Evolutionary conservation across 345 rosid genomes (phyloP), one percentile per base, ranked within the genome.

Genomic region (Physaria fendleri): DNA sequence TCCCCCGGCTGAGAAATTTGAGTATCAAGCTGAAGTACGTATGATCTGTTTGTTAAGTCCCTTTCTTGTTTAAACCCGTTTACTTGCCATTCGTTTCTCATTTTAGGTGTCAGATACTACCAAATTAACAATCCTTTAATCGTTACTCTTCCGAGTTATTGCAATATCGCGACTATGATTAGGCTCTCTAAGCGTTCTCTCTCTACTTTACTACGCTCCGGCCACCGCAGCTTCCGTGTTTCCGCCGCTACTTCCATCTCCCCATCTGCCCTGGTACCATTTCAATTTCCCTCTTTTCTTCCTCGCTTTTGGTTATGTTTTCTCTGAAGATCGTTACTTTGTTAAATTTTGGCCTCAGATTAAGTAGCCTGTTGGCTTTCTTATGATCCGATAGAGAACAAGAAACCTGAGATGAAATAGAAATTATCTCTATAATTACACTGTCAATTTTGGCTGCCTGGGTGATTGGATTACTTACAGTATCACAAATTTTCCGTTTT

Each of bases 1-100:
- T 37, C 76, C 85, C 6, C 75, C 80, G 0, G 77, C 78, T 16
- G 92, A 93, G 78, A 89, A 85, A 71, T 79, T 76, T 17, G 96
- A 93, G 78, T 93, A 93, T 72, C 99, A 93, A 76, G 99, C 99
- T 9, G 99, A 93, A 81, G 99, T 87, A 65, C 13, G 70, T 53
- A 5, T 32, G 4, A n/a, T n/a, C n/a, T n/a, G n/a, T n/a, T n/a
- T n/a, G n/a, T n/a, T n/a, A n/a, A n/a, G n/a, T n/a, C n/a, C n/a
- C n/a, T n/a, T n/a, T n/a, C n/a, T n/a, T n/a, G n/a, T n/a, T n/a
- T n/a, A n/a, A n/a, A n/a, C n/a, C n/a, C n/a, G n/a, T n/a, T n/a
- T n/a, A n/a, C n/a, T n/a, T n/a, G n/a, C n/a, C n/a, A n/a, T n/a
- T n/a, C n/a, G n/a, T n/a, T n/a, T n/a, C n/a, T n/a, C n/a, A n/a